A percentile compares a stretch with the other conserved stretches of the same genome.
Conservation (phyloP, 1,139 yeast species). For the Ogataea hybrid region DNA sequence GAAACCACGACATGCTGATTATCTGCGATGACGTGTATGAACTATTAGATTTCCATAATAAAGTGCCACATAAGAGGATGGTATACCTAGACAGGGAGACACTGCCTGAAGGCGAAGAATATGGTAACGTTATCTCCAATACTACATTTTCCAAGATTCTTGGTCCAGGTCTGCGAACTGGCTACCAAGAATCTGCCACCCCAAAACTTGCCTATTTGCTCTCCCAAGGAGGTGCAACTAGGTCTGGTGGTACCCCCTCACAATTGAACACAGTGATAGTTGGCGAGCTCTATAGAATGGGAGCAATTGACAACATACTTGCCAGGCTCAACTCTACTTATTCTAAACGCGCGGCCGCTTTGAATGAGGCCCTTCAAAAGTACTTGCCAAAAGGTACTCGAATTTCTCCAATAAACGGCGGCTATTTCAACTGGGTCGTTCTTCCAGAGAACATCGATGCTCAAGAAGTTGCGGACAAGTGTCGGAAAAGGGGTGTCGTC, state of each 20-base stretch:
- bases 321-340: conserved; percentile 43
- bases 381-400: conserved; percentile 55
- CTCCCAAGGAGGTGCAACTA: conserved; percentile 77
- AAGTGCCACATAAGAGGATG: conserved; percentile 33
- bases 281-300: conserved; percentile 56
- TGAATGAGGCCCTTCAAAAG: conserved; percentile 41
- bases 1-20: conserved; percentile 70
- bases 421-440: conserved; percentile 83
- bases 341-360: conserved; percentile 45
- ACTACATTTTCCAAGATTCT: conserved; percentile 77
- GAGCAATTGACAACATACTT: conserved; percentile 48
- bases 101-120: conserved; percentile 34
- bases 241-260: conserved; percentile 86
- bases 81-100: conserved; percentile 36
- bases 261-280: conserved; percentile 74
- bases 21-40: no score
- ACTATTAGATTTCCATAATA: conserved; percentile 48
- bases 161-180: conserved; percentile 87
- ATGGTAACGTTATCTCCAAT: conserved; percentile 77
- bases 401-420: conserved; percentile 73
- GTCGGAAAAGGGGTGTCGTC: conserved; percentile 50
- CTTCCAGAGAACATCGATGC: conserved; percentile 53
- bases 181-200: conserved; percentile 81
- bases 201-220: conserved; percentile 57
- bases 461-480: conserved; percentile 39